Evolutionary conservation across 345 rosid genomes (phyloP).

Genomic region (Angophora floribunda): DNA sequence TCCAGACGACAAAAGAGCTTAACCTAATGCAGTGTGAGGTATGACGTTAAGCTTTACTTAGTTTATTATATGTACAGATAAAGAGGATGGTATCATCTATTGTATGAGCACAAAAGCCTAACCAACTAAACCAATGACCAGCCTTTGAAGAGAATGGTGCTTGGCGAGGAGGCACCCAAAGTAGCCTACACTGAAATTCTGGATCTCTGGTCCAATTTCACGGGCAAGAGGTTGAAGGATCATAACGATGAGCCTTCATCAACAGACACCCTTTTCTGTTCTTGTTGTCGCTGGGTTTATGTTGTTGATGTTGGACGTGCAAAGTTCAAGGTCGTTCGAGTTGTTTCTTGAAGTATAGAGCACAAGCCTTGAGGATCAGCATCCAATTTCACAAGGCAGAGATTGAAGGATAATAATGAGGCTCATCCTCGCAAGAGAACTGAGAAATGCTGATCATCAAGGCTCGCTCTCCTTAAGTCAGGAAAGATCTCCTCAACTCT

Average conservation of each 20-base stretch:
- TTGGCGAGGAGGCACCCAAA: background rate
- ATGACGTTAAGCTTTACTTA: background rate
- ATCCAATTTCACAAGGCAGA: background rate
- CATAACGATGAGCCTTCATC: background rate
- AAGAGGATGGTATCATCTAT: background rate
- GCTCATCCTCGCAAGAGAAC: background rate
- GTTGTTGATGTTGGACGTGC: background rate
- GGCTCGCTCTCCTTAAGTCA: background rate
- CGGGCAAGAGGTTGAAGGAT: background rate
- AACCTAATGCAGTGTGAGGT: background rate
- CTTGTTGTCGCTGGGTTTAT: background rate
- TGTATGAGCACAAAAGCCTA: background rate
- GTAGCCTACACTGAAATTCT: background rate
- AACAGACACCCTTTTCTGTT: background rate
- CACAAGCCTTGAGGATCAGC: background rate
- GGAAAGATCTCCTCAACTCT: background rate
- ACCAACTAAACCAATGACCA: background rate
- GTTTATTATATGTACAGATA: background rate
- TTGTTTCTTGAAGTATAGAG: background rate
- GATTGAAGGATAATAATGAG: background rate
- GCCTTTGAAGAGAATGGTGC: background rate
- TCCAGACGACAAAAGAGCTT: background rate
- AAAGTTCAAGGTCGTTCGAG: background rate
- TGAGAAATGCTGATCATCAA: background rate
- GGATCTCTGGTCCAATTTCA: background rate